Evolutionary conservation across 2,329 filamentous ascomycete genomes (phyloP).

Genomic region (Ceratocystis eucalypticola): DNA sequence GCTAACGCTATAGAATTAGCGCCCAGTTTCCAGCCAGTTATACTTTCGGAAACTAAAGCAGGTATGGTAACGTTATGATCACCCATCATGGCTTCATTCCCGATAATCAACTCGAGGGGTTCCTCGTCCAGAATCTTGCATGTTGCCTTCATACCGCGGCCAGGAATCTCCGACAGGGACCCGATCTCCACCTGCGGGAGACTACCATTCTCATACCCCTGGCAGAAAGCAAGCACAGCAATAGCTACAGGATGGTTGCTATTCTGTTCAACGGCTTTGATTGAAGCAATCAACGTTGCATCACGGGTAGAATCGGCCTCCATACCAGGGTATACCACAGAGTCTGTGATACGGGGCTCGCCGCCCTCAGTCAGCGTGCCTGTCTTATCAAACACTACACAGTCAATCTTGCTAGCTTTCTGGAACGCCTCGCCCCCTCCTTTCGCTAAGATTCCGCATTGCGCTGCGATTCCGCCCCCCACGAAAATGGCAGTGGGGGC

Average conservation of each 20-base stretch:
- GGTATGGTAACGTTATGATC: constrained; percentile 34
- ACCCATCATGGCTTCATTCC: constrained; percentile 58
- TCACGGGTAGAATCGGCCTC: constrained; percentile 20
- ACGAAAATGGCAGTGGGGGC: constrained; percentile 78
- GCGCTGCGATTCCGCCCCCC: constrained; percentile 64
- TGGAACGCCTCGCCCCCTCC: constrained; percentile 78
- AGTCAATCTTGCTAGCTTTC: constrained; percentile 64
- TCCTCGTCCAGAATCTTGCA: not conserved
- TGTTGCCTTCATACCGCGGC: constrained; percentile 53
- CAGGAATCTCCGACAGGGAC: constrained; percentile 52
- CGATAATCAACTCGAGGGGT: constrained; percentile 45
- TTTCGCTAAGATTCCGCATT: constrained; percentile 67
- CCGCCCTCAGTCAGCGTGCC: constrained; percentile 65
- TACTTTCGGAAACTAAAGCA: constrained; percentile 24
- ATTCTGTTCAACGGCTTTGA: constrained; percentile 52
- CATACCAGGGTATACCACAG: constrained; percentile 28
- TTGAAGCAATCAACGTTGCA: constrained; percentile 35
- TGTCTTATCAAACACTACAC: constrained; percentile 80
- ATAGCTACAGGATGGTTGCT: constrained; percentile 64
- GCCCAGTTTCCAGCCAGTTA: constrained; percentile 46
- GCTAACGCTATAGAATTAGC: constrained; percentile 52
- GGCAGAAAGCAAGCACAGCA: constrained; percentile 53
- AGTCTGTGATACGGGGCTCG: constrained; percentile 54
- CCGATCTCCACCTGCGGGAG: constrained; percentile 25
- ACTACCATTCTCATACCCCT: constrained; percentile 23